These are phyloP conservation scores for Breynia disticha DNA, from an alignment of 441 rosid species.

Conservation along the genomic window DNA sequence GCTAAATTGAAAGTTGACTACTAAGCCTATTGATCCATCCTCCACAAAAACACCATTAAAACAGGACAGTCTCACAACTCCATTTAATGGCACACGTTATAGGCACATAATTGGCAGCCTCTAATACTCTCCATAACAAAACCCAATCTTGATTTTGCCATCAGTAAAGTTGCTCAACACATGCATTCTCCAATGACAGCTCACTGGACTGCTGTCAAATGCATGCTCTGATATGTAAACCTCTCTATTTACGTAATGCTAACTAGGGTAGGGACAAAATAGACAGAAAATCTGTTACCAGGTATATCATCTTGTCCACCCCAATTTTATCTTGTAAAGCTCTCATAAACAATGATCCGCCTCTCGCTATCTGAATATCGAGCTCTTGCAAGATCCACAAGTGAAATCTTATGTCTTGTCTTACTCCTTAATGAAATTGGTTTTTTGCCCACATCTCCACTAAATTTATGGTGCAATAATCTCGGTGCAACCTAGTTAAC, in stretches of 20 bases:
- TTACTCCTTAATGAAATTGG: not conserved
- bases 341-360: not conserved
- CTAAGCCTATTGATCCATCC: too few species aligned
- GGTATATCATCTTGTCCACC: not conserved
- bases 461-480: too few species aligned
- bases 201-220: not conserved
- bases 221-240: not conserved
- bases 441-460: not conserved
- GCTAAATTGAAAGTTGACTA: too few species aligned
- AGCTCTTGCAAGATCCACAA: not conserved
- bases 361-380: not conserved
- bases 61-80: too few species aligned
- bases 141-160: too few species aligned
- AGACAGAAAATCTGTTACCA: not conserved
- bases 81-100: too few species aligned
- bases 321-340: not conserved
- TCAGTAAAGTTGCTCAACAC: too few species aligned
- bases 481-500: too few species aligned
- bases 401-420: not conserved
- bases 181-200: not conserved
- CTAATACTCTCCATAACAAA: too few species aligned
- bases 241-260: not conserved
- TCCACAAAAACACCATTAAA: too few species aligned
- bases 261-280: not conserved
- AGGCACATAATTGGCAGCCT: too few species aligned